Evolutionary conservation across 139 green algal species (phyloP).

Genomic region (Diplosphaera chodatii): DNA sequence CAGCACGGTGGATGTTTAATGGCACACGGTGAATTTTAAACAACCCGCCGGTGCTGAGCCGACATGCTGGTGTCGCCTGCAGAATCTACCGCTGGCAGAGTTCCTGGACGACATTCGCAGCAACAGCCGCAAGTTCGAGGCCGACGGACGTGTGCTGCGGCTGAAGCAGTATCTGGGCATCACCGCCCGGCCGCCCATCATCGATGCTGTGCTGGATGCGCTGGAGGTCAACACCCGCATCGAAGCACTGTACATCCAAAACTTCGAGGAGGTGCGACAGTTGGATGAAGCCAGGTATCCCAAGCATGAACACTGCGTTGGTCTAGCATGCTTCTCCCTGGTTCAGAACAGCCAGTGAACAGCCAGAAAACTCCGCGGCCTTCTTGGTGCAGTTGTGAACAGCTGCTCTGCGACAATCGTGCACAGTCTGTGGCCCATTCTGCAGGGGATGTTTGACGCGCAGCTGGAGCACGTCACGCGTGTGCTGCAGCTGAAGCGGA

Average conservation of each 20-base stretch:
- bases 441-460: constrained; percentile 44
- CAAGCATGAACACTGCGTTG: too few relatives aligned
- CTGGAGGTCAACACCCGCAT: constrained; percentile 47
- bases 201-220: constrained; percentile 52
- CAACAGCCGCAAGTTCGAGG: constrained; percentile 37
- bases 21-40: too few relatives aligned
- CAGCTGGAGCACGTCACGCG: constrained; percentile 40
- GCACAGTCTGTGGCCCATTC: too few relatives aligned
- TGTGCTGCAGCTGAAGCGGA: constrained; percentile 31
- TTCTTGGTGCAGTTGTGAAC: too few relatives aligned
- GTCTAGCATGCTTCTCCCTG: too few relatives aligned
- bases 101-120: constrained; percentile 29
- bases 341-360: too few relatives aligned
- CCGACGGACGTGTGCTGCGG: constrained; percentile 40
- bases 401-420: too few relatives aligned
- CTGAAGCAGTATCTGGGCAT: constrained; percentile 47
- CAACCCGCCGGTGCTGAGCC: too few relatives aligned
- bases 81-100: constrained; percentile 12
- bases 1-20: too few relatives aligned
- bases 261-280: constrained; percentile 42
- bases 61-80: background rate
- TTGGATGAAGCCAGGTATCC: too few relatives aligned
- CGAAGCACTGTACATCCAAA: constrained; percentile 65
- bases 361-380: too few relatives aligned
- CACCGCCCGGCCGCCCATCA: constrained; percentile 13